Percentiles rank a stretch among this genome's conserved stretches.
Evolutionary conservation across 306 rosid species (phyloP).

Genomic region (Cucurbita argyrosperma): DNA sequence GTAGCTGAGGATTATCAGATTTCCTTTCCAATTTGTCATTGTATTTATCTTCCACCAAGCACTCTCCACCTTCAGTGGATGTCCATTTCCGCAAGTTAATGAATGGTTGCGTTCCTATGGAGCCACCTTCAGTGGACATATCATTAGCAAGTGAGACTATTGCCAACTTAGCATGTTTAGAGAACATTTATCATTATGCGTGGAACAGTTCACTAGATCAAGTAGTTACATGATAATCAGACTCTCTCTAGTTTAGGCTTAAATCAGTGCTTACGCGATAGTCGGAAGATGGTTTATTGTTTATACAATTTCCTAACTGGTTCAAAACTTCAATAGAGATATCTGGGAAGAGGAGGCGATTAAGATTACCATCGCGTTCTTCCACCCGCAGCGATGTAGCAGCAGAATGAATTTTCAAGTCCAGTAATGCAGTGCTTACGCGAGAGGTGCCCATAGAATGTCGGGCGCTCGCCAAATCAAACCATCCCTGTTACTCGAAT

Average conservation of each 20-base stretch:
- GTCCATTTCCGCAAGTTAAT: constrained; percentile 57
- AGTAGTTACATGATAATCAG: not conserved
- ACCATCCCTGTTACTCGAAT: constrained; percentile 54
- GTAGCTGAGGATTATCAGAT: constrained; percentile 20
- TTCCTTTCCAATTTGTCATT: constrained; percentile 5
- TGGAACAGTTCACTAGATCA: not conserved
- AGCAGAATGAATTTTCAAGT: constrained; percentile 58
- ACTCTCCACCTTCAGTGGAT: constrained; percentile 25
- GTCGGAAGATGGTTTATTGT: not conserved
- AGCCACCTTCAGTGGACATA: constrained; percentile 9
- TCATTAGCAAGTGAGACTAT: constrained; percentile 5
- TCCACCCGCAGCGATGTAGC: constrained; percentile 44
- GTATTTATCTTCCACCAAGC: constrained; percentile 10
- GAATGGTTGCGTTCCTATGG: constrained; percentile 15
- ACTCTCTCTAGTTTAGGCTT: not conserved
- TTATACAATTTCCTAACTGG: not conserved
- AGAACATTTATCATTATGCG: not conserved
- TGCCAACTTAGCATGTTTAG: not conserved
- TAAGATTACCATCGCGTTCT: constrained; percentile 24
- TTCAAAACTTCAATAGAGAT: not conserved
- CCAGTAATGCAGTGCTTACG: constrained; percentile 47
- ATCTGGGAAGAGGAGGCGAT: not conserved
- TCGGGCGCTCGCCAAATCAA: constrained; percentile 74
- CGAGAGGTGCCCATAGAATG: constrained; percentile 88
- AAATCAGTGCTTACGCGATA: not conserved